Base-by-base conservation (phyloP, 2,329 filamentous ascomycete species). In the Lachnellula subtilissima region DNA sequence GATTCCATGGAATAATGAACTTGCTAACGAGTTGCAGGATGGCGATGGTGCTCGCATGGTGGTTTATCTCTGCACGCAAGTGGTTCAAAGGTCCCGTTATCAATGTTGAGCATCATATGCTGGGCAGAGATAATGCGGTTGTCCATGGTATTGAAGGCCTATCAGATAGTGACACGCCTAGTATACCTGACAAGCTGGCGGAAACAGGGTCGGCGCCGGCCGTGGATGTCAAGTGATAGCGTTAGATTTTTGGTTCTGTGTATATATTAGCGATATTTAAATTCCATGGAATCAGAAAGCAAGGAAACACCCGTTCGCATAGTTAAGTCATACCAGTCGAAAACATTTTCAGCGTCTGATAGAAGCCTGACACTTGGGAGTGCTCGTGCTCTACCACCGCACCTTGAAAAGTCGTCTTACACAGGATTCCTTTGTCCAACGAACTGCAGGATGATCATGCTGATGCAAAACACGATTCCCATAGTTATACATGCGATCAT, bases 11-110 rank as follows among this genome's bases (percentile, higher is more conserved):
- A 32, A 23, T n/a, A 37, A 36, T 49, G 35, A 50, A 5, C 7
- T 4, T 54, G 40, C 62, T 57, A 52, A 63, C 45, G 23, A 47
- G n/a, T 37, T 58, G 32, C 53, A 68, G 65, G 0, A 86, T 86
- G 82, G 53, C 80, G 5, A 62, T 75, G 3, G 75, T 82, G 1
- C 71, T 74, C 5, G 71, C 83, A 32, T 86, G 83, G 82, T 87
- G 83, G 79, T 70, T 81, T 49, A 69, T 85, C 1, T 77, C 76
- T 56, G 84, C 84, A n/a, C 74, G 72, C 37, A 83, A 79, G 61
- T 87, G 84, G 84, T 87, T 86, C 72, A 83, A 80, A 62, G 84
- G 84, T 0, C 84, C 84, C 0, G 82, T 82, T 69, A 79, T 86
- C 56, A 86, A 86, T 64, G 71, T 86, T 39, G 79, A 83, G 63